phyloP scores from a whole-genome alignment of 306 rosid species.

The Prunus salicina region DNA sequence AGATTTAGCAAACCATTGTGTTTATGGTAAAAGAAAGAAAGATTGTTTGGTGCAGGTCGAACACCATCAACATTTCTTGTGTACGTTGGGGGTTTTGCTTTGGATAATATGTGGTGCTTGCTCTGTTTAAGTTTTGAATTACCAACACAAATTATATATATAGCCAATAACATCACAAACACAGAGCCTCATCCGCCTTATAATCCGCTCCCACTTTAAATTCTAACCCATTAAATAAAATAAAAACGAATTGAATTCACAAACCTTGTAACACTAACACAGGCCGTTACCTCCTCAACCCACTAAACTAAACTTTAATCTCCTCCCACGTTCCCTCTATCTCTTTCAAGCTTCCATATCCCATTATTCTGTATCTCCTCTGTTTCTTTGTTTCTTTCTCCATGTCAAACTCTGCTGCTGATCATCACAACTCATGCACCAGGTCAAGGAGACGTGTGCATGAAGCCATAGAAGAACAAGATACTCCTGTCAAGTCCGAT shows the following conservation, averaged over 20 bases:
- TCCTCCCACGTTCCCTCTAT: constrained; percentile 1
- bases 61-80: too few relatives aligned
- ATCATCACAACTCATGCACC: not conserved
- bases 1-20: too few relatives aligned
- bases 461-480: not conserved
- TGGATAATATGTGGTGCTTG: not conserved
- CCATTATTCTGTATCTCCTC: not conserved
- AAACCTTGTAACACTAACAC: not conserved
- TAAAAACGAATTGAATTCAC: constrained; percentile 14
- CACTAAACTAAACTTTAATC: not conserved
- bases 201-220: constrained; percentile 19
- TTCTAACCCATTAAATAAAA: constrained; percentile 8
- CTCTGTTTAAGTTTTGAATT: not conserved
- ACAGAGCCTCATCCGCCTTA: constrained; percentile 43
- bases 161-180: constrained; percentile 1
- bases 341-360: not conserved
- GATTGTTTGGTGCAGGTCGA: too few relatives aligned
- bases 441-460: constrained; percentile 32
- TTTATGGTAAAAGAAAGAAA: too few relatives aligned
- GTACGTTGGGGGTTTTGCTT: too few relatives aligned
- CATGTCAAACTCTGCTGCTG: constrained; percentile 6
- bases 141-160: not conserved
- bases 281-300: not conserved
- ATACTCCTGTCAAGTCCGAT: not conserved
- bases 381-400: not conserved